phyloP scores from a whole-genome alignment of 2,329 filamentous ascomycete genomes.

The Golovinomyces cichoracearum region DNA sequence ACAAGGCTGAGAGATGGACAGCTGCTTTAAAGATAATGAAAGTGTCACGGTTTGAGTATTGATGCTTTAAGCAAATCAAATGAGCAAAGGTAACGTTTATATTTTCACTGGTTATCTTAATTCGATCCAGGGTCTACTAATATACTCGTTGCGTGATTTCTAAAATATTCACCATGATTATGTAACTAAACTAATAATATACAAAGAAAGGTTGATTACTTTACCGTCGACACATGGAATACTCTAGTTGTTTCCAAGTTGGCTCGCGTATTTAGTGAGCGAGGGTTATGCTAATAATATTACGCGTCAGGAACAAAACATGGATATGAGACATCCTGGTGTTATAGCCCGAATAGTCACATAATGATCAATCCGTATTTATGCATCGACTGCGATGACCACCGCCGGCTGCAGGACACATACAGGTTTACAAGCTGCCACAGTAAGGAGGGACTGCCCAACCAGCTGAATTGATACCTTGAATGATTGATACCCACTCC shows the following conservation, averaged over 20 bases:
- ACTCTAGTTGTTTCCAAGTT: neutral
- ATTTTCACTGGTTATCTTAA: neutral
- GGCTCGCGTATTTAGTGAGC: neutral
- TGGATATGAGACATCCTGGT: neutral
- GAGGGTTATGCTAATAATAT: neutral
- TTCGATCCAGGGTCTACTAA: neutral
- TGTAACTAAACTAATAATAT: neutral
- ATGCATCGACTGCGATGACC: neutral
- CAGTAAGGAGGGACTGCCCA: constrained; percentile 7
- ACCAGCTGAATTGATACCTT: constrained; percentile 8
- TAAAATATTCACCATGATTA: neutral
- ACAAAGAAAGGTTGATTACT: neutral
- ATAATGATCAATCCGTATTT: neutral
- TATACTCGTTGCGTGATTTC: neutral
- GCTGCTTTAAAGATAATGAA: no score
- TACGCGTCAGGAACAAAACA: neutral
- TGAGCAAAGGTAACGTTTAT: neutral
- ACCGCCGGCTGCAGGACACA: no score
- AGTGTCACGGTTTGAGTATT: neutral
- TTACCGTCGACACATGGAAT: neutral
- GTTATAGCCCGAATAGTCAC: neutral
- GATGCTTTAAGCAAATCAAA: neutral
- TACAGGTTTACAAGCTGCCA: no score
- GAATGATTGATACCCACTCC: constrained; percentile 12
- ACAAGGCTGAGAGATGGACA: no score